phyloP scores from a whole-genome alignment of 345 rosid genomes.

The Populus ilicifolia region DNA sequence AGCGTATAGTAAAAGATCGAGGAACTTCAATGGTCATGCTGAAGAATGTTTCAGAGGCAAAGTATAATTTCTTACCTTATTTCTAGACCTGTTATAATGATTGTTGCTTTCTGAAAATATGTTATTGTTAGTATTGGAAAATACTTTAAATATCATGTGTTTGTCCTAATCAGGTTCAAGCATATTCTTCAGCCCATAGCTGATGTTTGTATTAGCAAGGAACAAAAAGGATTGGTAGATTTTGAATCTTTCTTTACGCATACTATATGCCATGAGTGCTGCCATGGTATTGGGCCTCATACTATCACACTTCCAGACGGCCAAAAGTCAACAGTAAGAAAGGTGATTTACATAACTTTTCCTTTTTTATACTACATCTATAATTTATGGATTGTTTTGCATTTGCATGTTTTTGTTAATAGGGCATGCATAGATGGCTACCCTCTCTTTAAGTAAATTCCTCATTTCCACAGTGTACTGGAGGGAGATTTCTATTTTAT shows the following conservation, averaged over 20 bases:
- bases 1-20: slow-evolving; percentile 76
- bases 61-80: slow-evolving; percentile 41
- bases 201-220: slow-evolving; percentile 54
- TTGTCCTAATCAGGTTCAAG: slow-evolving; percentile 55
- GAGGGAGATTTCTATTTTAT: no score
- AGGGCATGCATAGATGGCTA: background rate
- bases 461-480: background rate
- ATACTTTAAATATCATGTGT: slow-evolving; percentile 5
- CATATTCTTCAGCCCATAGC: slow-evolving; percentile 85
- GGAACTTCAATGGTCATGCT: slow-evolving; percentile 98
- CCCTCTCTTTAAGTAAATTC: background rate
- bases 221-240: slow-evolving; percentile 75
- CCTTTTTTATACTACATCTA: background rate
- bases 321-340: slow-evolving; percentile 74
- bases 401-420: background rate
- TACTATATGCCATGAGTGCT: slow-evolving; percentile 90
- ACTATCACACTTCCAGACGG: slow-evolving; percentile 86
- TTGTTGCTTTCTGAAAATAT: slow-evolving; percentile 5
- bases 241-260: slow-evolving; percentile 95
- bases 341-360: slow-evolving; percentile 41
- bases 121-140: background rate
- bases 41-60: slow-evolving; percentile 82
- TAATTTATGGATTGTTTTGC: background rate
- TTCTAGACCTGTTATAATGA: background rate
- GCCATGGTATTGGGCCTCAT: slow-evolving; percentile 97